phyloP scores from a whole-genome alignment of 208 protist species.

The Leishmania braziliensis region DNA sequence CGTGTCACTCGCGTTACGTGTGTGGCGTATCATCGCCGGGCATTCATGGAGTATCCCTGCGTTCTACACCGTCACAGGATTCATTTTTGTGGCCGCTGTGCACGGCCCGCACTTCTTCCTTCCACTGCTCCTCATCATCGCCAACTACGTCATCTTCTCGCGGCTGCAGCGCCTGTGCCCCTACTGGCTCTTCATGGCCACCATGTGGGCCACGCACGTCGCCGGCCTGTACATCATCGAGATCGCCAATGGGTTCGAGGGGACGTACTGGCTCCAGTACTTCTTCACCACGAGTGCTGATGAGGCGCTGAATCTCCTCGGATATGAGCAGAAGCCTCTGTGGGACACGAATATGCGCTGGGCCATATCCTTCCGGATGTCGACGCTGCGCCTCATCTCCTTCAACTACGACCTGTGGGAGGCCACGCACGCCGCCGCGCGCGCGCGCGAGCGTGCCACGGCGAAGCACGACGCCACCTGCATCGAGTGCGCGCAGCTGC shows the following conservation, averaged over 20 bases:
- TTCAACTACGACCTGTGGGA: constrained; percentile 71
- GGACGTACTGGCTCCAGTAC: constrained; percentile 32
- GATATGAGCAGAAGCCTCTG: not conserved
- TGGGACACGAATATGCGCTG: constrained; percentile 47
- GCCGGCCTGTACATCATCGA: constrained; percentile 40
- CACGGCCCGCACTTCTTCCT: constrained; percentile 41
- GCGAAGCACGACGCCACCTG: too few relatives aligned
- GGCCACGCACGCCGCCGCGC: constrained; percentile 19
- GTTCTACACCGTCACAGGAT: constrained; percentile 32
- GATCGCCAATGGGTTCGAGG: constrained; percentile 28
- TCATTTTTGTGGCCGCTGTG: constrained; percentile 27
- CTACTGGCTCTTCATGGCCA: constrained; percentile 44
- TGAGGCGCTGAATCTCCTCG: too few relatives aligned
- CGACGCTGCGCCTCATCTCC: constrained; percentile 84
- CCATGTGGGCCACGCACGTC: constrained; percentile 59
- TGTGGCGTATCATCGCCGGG: too few relatives aligned
- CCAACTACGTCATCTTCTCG: constrained; percentile 47
- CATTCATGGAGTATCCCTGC: not conserved
- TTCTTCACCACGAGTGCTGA: not conserved
- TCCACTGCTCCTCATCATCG: constrained; percentile 23
- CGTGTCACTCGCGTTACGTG: too few relatives aligned
- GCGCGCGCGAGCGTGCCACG: too few relatives aligned
- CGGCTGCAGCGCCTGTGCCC: constrained; percentile 47
- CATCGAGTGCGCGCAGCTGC: too few relatives aligned
- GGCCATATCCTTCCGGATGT: constrained; percentile 73